These are phyloP conservation scores for Suillus weaverae DNA, from an alignment of 768 basidiomycete genomes.

Conservation along the genomic window DNA sequence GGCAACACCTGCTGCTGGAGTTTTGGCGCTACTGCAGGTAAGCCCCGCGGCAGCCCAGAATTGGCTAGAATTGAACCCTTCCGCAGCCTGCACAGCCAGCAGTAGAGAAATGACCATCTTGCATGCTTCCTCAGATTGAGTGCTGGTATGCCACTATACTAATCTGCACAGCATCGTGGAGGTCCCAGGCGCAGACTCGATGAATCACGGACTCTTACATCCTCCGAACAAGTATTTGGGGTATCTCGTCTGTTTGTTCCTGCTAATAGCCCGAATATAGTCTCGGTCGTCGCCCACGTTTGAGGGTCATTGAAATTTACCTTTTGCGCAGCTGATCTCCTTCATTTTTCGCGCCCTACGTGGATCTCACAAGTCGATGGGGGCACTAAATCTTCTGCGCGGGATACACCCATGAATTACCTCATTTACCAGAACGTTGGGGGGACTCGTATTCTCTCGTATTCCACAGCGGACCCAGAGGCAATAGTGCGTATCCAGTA, in stretches of 20 bases:
- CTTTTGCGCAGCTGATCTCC: constrained; percentile 18
- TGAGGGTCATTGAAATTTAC: neutral
- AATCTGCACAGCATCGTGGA: constrained; percentile 18
- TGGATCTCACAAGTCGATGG: constrained; percentile 11
- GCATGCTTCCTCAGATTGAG: constrained; percentile 30
- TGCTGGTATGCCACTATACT: constrained; percentile 39
- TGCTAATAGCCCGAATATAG: constrained; percentile 30
- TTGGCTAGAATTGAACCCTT: constrained; percentile 13
- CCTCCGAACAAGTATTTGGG: constrained; percentile 48
- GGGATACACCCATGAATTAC: constrained; percentile 25
- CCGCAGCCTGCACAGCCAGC: constrained; percentile 36
- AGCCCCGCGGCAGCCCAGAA: constrained; percentile 11
- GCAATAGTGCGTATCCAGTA: constrained; percentile 37
- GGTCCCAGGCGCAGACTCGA: constrained; percentile 24
- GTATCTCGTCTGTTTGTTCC: constrained; percentile 32
- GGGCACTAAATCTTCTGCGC: constrained; percentile 13
- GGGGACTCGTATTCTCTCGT: constrained; percentile 14
- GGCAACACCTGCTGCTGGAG: constrained; percentile 35
- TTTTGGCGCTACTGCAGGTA: constrained; percentile 42
- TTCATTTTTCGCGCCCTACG: constrained; percentile 32
- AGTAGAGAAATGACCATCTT: constrained; percentile 37
- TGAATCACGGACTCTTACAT: constrained; percentile 33
- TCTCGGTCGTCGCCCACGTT: neutral
- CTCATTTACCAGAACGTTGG: constrained; percentile 29
- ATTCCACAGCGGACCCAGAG: constrained; percentile 29